These are phyloP conservation scores for Quercus engelmannii DNA, from an alignment of 306 rosid species.

Conservation along the genomic window DNA sequence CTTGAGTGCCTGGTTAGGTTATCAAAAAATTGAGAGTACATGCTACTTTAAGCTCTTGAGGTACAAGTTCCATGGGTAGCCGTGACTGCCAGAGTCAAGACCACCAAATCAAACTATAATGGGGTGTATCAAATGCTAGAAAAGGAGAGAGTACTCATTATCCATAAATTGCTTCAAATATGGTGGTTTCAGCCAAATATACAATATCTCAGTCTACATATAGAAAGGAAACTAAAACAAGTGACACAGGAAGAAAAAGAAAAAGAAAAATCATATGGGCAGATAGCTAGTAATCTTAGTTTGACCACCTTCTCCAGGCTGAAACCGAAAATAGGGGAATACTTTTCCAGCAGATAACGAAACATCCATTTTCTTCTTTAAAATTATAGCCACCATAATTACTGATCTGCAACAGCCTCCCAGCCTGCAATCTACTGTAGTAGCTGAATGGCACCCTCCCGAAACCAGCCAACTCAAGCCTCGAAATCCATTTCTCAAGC, in stretches of 20 bases:
- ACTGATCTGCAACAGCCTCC: conserved; percentile 39
- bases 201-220: neutral
- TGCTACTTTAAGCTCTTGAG: neutral
- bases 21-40: neutral
- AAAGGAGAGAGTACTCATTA: no score
- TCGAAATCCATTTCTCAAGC: conserved; percentile 64
- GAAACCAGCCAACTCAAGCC: conserved; percentile 68
- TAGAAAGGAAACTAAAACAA: neutral
- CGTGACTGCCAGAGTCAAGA: no score
- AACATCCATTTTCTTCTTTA: conserved; percentile 45
- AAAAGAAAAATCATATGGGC: conserved; percentile 10
- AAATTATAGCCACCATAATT: conserved; percentile 50
- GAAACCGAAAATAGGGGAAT: conserved; percentile 67
- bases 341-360: conserved; percentile 61
- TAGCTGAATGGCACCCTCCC: conserved; percentile 51
- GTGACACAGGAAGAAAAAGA: neutral
- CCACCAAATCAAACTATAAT: no score
- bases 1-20: no score
- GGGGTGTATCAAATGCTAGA: no score
- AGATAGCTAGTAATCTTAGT: conserved; percentile 9
- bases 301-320: conserved; percentile 59
- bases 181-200: neutral
- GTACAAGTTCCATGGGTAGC: neutral
- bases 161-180: neutral
- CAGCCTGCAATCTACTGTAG: conserved; percentile 49